Evolutionary conservation across 108 stramenopile genomes (phyloP).

Genomic region (Schizochytrium sp.): DNA sequence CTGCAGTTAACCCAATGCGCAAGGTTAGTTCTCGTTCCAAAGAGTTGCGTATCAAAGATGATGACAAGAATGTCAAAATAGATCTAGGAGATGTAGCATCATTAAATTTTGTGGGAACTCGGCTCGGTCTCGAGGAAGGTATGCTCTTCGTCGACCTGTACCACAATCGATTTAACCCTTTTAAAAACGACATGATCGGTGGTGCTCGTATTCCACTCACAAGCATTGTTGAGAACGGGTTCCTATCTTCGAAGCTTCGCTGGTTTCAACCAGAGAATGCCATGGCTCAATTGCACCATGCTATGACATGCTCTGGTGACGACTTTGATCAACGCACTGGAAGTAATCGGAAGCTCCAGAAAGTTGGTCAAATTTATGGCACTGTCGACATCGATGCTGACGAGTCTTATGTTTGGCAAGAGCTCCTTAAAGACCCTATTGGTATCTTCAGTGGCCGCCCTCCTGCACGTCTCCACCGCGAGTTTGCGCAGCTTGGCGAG

Average conservation of each 20-base stretch:
- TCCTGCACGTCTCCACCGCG: conserved; percentile 43
- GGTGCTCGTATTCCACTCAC: conserved; percentile 2
- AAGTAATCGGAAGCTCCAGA: not conserved
- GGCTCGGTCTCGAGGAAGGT: conserved; percentile 33
- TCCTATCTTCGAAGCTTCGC: not conserved
- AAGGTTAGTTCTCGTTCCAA: not conserved
- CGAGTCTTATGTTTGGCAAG: not conserved
- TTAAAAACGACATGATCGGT: not conserved
- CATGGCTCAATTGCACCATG: not conserved
- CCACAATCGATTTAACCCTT: not conserved
- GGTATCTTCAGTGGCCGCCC: not conserved
- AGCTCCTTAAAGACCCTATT: not conserved
- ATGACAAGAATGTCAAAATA: not conserved
- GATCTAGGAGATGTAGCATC: not conserved
- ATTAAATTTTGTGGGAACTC: conserved; percentile 4
- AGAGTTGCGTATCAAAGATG: not conserved
- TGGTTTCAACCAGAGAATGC: not conserved
- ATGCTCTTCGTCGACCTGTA: not conserved
- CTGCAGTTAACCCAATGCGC: not conserved
- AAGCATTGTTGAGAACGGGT: conserved; percentile 44
- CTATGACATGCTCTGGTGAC: not conserved
- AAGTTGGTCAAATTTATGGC: conserved; percentile 48
- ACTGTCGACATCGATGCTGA: conserved; percentile 46
- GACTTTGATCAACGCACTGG: not conserved
- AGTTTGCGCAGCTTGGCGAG: conserved; percentile 53